phyloP scores from a whole-genome alignment of 225 moss, liverwort and hornwort species.

The Ulota crispa region DNA sequence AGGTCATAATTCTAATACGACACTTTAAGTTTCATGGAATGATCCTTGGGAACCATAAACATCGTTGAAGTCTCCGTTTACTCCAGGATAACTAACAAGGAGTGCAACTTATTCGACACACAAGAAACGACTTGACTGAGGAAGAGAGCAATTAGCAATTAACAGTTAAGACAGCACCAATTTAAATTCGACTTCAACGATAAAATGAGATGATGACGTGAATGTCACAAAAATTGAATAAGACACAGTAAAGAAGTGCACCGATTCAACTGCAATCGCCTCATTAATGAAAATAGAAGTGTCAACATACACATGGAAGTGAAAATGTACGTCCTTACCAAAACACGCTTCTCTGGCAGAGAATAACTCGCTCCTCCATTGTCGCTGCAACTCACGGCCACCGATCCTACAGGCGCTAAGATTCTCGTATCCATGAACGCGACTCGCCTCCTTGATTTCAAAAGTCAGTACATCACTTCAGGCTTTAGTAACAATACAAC shows the following conservation, averaged over 20 bases:
- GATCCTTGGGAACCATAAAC: constrained; percentile 1
- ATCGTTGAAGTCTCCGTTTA: neutral
- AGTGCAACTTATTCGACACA: neutral
- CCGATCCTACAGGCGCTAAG: neutral
- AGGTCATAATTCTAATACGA: constrained; percentile 1
- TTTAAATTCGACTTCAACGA: neutral
- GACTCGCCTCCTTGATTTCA: constrained; percentile 23
- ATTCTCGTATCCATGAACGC: constrained; percentile 16
- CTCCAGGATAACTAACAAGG: constrained; percentile 3
- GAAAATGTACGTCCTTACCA: constrained; percentile 27
- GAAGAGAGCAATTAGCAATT: neutral
- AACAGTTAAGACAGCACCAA: constrained; percentile 1
- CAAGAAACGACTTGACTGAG: neutral
- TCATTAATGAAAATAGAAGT: neutral
- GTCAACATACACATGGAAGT: neutral
- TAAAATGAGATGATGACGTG: neutral
- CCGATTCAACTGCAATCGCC: neutral
- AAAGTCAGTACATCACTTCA: neutral
- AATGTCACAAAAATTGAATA: neutral
- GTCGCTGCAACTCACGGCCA: constrained; percentile 19
- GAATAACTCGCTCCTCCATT: constrained; percentile 26
- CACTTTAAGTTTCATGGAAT: neutral
- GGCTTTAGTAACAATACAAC: neutral
- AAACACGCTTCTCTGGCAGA: constrained; percentile 33
- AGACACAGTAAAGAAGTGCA: neutral